Conservation (phyloP, 306 rosid species). For the Malus orientalis region DNA sequence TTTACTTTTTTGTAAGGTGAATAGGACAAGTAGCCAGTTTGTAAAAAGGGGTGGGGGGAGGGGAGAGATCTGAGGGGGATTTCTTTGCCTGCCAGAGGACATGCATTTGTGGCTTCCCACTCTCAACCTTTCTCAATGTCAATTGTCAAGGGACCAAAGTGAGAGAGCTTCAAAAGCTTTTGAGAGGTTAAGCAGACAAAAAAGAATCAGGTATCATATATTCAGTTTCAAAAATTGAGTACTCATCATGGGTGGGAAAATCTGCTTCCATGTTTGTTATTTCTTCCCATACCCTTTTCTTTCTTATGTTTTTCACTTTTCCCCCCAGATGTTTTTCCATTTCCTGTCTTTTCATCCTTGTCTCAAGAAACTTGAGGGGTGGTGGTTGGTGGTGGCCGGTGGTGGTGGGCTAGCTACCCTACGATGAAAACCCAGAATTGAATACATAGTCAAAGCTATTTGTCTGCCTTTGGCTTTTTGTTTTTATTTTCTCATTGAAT, state of each 20-base stretch:
- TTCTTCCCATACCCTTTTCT: slow-evolving; percentile 18
- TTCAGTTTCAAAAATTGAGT: slow-evolving; percentile 18
- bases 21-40: slow-evolving; percentile 36
- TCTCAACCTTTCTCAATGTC: slow-evolving; percentile 40
- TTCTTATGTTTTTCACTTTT: slow-evolving; percentile 10
- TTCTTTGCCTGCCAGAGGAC: slow-evolving; percentile 61
- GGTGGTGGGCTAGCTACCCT: slow-evolving; percentile 29
- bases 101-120: slow-evolving; percentile 69
- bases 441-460: slow-evolving; percentile 21
- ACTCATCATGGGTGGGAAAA: slow-evolving; percentile 20
- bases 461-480: slow-evolving; percentile 11
- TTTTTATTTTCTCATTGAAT: neutral
- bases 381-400: neutral
- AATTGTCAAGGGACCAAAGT: slow-evolving; percentile 35
- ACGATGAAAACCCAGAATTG: slow-evolving; percentile 18
- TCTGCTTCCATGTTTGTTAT: slow-evolving; percentile 14
- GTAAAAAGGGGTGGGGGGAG: slow-evolving; percentile 17
- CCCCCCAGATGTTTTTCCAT: neutral
- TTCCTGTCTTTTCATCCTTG: slow-evolving; percentile 17
- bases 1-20: slow-evolving; percentile 38
- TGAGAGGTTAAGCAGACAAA: slow-evolving; percentile 39
- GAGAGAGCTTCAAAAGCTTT: neutral
- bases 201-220: slow-evolving; percentile 39
- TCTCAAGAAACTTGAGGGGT: slow-evolving; percentile 41
- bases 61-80: slow-evolving; percentile 59